These are phyloP conservation scores for Alternaria novae-zelandiae DNA, from an alignment of 2,329 filamentous ascomycete species.

Conservation along the genomic window DNA sequence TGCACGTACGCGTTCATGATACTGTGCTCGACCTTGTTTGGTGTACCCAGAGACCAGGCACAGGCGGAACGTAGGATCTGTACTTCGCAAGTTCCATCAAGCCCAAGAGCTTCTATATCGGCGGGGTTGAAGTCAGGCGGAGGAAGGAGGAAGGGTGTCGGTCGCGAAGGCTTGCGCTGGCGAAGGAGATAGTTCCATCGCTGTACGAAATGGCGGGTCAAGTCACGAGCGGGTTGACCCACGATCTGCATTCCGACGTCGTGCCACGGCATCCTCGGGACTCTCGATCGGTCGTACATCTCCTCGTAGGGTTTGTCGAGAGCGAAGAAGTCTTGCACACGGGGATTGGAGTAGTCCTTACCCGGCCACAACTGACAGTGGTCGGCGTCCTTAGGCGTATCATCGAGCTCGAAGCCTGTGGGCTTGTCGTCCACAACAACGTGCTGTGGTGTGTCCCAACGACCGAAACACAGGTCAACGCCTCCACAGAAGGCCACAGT, in stretches of 20 bases:
- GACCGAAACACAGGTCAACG: slow-evolving; percentile 93
- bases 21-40: slow-evolving; percentile 84
- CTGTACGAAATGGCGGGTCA: slow-evolving; percentile 96
- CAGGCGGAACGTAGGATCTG: slow-evolving; percentile 92
- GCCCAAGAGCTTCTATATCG: slow-evolving; percentile 84
- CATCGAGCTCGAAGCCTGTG: slow-evolving; percentile 84
- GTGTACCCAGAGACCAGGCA: slow-evolving; percentile 89
- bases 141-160: slow-evolving; percentile 90
- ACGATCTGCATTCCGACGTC: slow-evolving; percentile 98
- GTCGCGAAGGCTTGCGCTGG: slow-evolving; percentile 89
- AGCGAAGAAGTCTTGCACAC: slow-evolving; percentile 92
- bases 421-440: slow-evolving; percentile 89
- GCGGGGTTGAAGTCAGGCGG: slow-evolving; percentile 88
- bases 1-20: slow-evolving; percentile 96
- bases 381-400: slow-evolving; percentile 80
- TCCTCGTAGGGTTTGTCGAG: slow-evolving; percentile 96
- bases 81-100: slow-evolving; percentile 94
- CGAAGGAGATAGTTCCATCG: slow-evolving; percentile 97
- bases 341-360: slow-evolving; percentile 97
- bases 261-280: slow-evolving; percentile 97
- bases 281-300: slow-evolving; percentile 92
- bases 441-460: slow-evolving; percentile 97
- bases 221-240: slow-evolving; percentile 89
- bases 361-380: slow-evolving; percentile 96
- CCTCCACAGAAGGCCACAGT: slow-evolving; percentile 95